These are phyloP conservation scores for Amanita polypyramis DNA, from an alignment of 768 basidiomycete genomes.

Conservation along the genomic window DNA sequence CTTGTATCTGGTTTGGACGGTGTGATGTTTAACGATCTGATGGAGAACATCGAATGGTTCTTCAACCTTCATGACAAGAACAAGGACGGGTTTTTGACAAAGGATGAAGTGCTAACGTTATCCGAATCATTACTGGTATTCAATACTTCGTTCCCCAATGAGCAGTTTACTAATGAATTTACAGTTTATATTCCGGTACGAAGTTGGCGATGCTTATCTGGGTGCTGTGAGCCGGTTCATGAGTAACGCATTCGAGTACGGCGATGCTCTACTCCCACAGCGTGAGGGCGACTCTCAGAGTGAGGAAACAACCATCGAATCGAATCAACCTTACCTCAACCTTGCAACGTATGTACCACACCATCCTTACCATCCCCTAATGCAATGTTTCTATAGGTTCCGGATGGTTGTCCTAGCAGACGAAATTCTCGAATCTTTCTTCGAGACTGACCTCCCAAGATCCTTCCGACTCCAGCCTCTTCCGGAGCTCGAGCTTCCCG, in stretches of 20 bases:
- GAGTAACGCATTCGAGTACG: constrained; percentile 97
- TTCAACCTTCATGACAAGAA: constrained; percentile 94
- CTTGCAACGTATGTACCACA: constrained; percentile 57
- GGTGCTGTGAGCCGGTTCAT: constrained; percentile 96
- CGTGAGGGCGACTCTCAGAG: constrained; percentile 26
- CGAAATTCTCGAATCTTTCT: constrained; percentile 93
- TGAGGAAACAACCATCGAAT: constrained; percentile 40
- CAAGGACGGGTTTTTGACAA: constrained; percentile 90
- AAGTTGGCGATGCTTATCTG: constrained; percentile 92
- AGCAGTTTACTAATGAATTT: constrained; percentile 7
- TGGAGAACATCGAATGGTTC: constrained; percentile 99
- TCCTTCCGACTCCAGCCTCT: constrained; percentile 77
- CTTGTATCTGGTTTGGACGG: constrained; percentile 81
- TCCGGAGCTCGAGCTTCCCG: constrained; percentile 55
- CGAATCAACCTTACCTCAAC: constrained; percentile 89
- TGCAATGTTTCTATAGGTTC: constrained; percentile 45
- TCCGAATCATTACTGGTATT: constrained; percentile 89
- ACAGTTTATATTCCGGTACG: constrained; percentile 96
- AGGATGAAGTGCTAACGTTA: constrained; percentile 91
- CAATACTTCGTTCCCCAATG: constrained; percentile 3
- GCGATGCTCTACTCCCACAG: constrained; percentile 77
- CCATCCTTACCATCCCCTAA: neutral
- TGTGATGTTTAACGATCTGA: constrained; percentile 92
- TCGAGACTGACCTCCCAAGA: constrained; percentile 81
- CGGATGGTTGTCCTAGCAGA: constrained; percentile 98